These are phyloP conservation scores for Petunia secreta DNA, from an alignment of 257 asterid genomes.

Conservation along the genomic window DNA sequence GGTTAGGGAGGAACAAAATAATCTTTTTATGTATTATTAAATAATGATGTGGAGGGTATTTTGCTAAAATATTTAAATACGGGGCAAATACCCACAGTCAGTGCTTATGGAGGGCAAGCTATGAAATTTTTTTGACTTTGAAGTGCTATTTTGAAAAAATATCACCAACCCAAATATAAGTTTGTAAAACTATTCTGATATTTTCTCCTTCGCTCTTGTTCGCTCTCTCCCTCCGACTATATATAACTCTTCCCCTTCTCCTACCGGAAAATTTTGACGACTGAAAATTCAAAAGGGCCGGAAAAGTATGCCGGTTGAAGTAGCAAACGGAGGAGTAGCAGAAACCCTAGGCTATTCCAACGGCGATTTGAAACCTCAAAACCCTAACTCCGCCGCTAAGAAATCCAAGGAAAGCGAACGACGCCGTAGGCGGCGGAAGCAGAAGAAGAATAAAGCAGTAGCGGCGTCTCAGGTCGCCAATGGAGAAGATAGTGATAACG, in stretches of 20 bases:
- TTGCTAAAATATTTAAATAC: too few species aligned
- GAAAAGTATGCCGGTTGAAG: slow-evolving; percentile 52
- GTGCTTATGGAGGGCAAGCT: too few species aligned
- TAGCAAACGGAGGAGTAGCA: slow-evolving; percentile 41
- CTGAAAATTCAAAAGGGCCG: background rate
- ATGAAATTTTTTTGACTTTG: too few species aligned
- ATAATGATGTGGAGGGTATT: too few species aligned
- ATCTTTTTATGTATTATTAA: too few species aligned
- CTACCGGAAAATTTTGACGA: background rate
- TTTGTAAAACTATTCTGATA: slow-evolving; percentile 12
- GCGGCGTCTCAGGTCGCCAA: slow-evolving; percentile 34
- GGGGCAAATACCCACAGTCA: too few species aligned
- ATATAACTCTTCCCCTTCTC: background rate
- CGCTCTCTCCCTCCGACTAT: background rate
- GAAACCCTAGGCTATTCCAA: slow-evolving; percentile 35
- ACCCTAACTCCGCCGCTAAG: slow-evolving; percentile 47
- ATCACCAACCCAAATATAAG: background rate
- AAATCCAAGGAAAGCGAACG: slow-evolving; percentile 76
- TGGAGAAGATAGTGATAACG: slow-evolving; percentile 61
- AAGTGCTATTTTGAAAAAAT: too few species aligned
- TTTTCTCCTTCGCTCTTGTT: background rate
- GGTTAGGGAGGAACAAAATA: too few species aligned
- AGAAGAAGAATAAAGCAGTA: slow-evolving; percentile 76
- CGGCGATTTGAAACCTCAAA: slow-evolving; percentile 55
- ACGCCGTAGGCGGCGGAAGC: slow-evolving; percentile 95